Evolutionary conservation across 2,329 filamentous ascomycete species (phyloP).

Genomic region (Drechslera avenae): DNA sequence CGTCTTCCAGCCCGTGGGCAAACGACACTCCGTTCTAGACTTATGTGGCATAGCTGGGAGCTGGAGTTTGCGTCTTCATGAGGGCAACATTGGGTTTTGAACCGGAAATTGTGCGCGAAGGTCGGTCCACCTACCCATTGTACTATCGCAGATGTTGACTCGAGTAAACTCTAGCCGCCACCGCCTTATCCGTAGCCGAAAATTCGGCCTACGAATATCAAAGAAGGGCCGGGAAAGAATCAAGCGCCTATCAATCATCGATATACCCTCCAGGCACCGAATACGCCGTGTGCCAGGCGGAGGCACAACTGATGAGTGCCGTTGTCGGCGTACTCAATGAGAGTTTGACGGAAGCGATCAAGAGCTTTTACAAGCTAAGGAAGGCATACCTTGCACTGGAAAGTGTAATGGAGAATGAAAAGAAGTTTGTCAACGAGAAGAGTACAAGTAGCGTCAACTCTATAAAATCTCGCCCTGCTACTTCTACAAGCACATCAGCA

Average conservation of each 20-base stretch:
- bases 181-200: constrained; percentile 76
- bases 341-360: constrained; percentile 87
- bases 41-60: constrained; percentile 65
- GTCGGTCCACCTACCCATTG: constrained; percentile 40
- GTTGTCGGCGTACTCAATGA: constrained; percentile 90
- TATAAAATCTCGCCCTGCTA: constrained; percentile 19
- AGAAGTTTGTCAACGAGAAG: constrained; percentile 57
- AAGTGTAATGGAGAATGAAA: constrained; percentile 75
- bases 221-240: constrained; percentile 72
- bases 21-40: constrained; percentile 4
- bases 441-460: constrained; percentile 43
- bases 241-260: constrained; percentile 59
- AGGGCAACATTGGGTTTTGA: constrained; percentile 88
- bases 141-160: neutral
- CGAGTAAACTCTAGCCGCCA: constrained; percentile 61
- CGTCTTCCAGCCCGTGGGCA: neutral
- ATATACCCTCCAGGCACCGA: constrained; percentile 87
- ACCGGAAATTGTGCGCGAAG: constrained; percentile 84
- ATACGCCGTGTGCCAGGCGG: constrained; percentile 80
- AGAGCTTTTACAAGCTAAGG: constrained; percentile 88
- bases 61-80: constrained; percentile 82
- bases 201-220: constrained; percentile 75
- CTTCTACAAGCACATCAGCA: constrained; percentile 14
- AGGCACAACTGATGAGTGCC: constrained; percentile 87
- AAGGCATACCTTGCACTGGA: constrained; percentile 87